phyloP scores from a whole-genome alignment of 345 rosid genomes.

The Bruguiera gymnorhiza region DNA sequence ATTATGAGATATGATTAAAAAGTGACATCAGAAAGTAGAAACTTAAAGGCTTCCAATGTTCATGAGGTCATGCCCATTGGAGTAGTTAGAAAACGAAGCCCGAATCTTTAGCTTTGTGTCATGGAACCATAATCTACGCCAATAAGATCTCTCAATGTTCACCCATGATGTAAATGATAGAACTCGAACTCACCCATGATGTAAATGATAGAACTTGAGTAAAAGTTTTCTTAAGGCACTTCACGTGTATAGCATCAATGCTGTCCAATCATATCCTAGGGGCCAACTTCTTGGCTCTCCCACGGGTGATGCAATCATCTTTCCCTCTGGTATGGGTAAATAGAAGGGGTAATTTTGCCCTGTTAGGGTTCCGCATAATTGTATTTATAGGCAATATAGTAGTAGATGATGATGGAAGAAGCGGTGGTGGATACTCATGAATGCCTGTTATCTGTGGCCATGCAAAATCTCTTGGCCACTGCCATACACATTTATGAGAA shows the following conservation, averaged over 20 bases:
- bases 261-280: conserved; percentile 35
- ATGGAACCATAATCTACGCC: conserved; percentile 1
- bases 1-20: conserved; percentile 24
- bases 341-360: not conserved
- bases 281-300: conserved; percentile 26
- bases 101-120: conserved; percentile 6
- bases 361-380: conserved; percentile 27
- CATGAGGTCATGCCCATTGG: conserved; percentile 18
- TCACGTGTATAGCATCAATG: conserved; percentile 36
- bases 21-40: conserved; percentile 27
- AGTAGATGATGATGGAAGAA: conserved; percentile 8
- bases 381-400: conserved; percentile 18
- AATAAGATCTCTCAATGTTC: conserved; percentile 13
- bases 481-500: conserved; percentile 28
- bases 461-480: conserved; percentile 34
- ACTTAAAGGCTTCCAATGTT: conserved; percentile 15
- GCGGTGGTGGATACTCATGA: conserved; percentile 13
- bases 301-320: conserved; percentile 29
- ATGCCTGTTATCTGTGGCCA: conserved; percentile 1
- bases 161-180: conserved; percentile 8
- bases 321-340: not conserved
- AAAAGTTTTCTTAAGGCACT: conserved; percentile 1
- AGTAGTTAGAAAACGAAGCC: not conserved
- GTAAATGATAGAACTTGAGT: not conserved
- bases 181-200: not conserved